phyloP scores from a whole-genome alignment of 495 filamentous ascomycete genomes.

The Neohortaea acidophila region DNA sequence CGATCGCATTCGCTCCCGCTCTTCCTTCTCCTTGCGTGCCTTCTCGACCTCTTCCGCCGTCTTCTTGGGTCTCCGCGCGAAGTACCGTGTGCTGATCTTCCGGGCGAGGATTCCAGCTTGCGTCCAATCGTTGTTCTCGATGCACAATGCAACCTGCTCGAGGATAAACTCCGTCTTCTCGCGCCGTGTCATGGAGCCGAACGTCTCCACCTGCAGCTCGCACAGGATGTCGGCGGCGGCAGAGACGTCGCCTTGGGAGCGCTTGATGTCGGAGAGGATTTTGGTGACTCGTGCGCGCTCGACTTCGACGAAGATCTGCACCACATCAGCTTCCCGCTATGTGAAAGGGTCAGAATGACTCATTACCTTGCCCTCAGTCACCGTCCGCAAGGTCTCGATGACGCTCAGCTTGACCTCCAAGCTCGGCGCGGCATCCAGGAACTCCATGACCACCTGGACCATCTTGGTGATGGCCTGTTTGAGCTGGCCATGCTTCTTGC shows the following conservation, averaged over 20 bases:
- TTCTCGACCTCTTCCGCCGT: conserved; percentile 73
- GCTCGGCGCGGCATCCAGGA: conserved; percentile 67
- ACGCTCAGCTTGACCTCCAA: conserved; percentile 76
- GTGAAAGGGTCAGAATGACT: no score
- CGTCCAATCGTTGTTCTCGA: conserved; percentile 89
- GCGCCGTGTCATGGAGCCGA: conserved; percentile 89
- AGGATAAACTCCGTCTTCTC: conserved; percentile 98
- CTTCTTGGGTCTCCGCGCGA: conserved; percentile 78
- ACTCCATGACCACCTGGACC: conserved; percentile 91
- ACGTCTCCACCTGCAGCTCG: conserved; percentile 96
- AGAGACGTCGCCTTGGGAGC: conserved; percentile 76
- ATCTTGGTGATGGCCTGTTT: conserved; percentile 98
- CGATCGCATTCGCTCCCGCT: conserved; percentile 46
- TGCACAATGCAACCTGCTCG: conserved; percentile 86
- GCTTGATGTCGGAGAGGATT: conserved; percentile 93
- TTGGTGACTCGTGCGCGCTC: conserved; percentile 89
- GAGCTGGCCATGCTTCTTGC: conserved; percentile 99
- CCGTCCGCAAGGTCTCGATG: conserved; percentile 87
- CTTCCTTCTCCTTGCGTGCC: conserved; percentile 58
- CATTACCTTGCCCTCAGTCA: conserved; percentile 96
- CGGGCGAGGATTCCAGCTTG: conserved; percentile 86
- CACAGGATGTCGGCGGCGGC: conserved; percentile 85
- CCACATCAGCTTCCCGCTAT: not conserved
- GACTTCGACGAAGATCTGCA: conserved; percentile 91
- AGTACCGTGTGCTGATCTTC: conserved; percentile 91